Evolutionary conservation across 2,329 filamentous ascomycete species (phyloP).

Genomic region (Aspergillus pseudonomiae): DNA sequence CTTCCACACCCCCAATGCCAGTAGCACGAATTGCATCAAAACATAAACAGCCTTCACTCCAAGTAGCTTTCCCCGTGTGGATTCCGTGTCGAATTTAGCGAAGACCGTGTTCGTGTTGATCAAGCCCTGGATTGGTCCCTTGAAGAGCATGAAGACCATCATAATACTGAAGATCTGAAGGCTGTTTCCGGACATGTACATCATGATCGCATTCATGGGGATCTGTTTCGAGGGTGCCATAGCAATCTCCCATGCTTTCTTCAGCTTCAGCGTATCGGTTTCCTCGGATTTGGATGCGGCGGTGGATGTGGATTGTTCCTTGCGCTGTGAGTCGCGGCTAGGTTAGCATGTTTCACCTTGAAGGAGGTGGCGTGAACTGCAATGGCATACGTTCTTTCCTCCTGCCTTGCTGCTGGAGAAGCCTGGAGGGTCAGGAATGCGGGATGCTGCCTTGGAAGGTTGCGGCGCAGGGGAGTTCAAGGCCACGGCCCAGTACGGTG

Average conservation of each 20-base stretch:
- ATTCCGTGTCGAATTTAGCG: slow-evolving; percentile 82
- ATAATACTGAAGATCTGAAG: slow-evolving; percentile 99
- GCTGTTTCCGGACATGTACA: slow-evolving; percentile 99
- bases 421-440: slow-evolving; percentile 83
- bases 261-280: slow-evolving; percentile 93
- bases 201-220: slow-evolving; percentile 98
- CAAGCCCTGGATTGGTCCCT: slow-evolving; percentile 86
- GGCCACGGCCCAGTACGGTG: slow-evolving; percentile 81
- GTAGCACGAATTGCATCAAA: slow-evolving; percentile 78
- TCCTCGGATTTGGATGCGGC: slow-evolving; percentile 63
- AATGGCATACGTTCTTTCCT: slow-evolving; percentile 43
- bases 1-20: slow-evolving; percentile 92
- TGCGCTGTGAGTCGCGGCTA: slow-evolving; percentile 29
- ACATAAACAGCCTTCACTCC: slow-evolving; percentile 88
- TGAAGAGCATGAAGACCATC: slow-evolving; percentile 99
- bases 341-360: neutral
- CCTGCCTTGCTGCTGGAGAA: slow-evolving; percentile 62
- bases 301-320: slow-evolving; percentile 29
- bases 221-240: slow-evolving; percentile 90
- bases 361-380: neutral
- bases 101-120: slow-evolving; percentile 85
- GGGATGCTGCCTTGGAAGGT: slow-evolving; percentile 60
- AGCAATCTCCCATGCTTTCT: slow-evolving; percentile 98
- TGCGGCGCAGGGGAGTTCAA: slow-evolving; percentile 72
- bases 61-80: slow-evolving; percentile 72